A percentile compares a stretch with the other conserved stretches of the same genome.
phyloP scores from a whole-genome alignment of 2,329 filamentous ascomycete species.

The Ophiostoma sp. region DNA sequence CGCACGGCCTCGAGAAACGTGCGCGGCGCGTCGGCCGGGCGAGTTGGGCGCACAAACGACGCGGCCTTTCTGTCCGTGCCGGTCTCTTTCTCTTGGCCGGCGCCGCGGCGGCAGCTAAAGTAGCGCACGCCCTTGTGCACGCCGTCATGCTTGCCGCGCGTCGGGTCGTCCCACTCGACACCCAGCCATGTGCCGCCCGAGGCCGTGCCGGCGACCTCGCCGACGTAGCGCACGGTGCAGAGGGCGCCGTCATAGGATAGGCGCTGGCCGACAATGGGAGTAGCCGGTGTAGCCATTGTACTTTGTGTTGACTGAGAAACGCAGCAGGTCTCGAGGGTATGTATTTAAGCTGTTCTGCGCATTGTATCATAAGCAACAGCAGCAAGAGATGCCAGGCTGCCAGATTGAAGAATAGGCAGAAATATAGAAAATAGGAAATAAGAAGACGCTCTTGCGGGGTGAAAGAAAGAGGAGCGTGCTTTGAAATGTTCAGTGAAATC shows the following conservation, averaged over 20 bases:
- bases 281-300: constrained; percentile 2
- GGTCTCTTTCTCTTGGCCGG: too few relatives aligned
- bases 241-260: constrained; percentile 70
- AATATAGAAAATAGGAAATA: not conserved
- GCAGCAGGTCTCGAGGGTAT: not conserved
- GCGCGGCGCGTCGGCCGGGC: constrained; percentile 60
- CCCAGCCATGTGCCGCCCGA: constrained; percentile 81
- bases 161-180: constrained; percentile 91
- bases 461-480: not conserved
- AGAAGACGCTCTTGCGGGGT: too few relatives aligned
- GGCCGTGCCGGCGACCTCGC: constrained; percentile 64
- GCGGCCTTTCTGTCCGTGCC: constrained; percentile 52
- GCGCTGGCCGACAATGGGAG: constrained; percentile 58
- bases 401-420: not conserved
- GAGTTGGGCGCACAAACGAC: constrained; percentile 78
- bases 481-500: not conserved
- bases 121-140: constrained; percentile 73
- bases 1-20: constrained; percentile 75
- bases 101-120: constrained; percentile 46
- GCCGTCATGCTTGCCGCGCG: constrained; percentile 85
- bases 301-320: not conserved
- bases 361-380: not conserved
- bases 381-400: not conserved
- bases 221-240: constrained; percentile 82
- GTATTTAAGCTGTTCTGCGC: not conserved